phyloP scores from a whole-genome alignment of 2,329 filamentous ascomycete species.

The Blumeriella jaapii region DNA sequence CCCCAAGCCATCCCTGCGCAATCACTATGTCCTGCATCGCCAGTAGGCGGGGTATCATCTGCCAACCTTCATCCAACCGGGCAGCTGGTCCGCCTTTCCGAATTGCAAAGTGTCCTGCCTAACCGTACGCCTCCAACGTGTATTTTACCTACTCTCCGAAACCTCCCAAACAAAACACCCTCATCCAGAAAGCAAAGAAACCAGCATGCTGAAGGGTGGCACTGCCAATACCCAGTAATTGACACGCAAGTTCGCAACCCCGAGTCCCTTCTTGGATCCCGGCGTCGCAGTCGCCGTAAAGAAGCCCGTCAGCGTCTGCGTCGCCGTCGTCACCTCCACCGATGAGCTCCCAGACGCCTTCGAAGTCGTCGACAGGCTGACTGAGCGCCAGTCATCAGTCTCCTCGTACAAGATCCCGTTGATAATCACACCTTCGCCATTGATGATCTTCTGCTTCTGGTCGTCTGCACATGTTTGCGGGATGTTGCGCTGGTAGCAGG shows the following conservation, averaged over 20 bases:
- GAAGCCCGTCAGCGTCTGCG: conserved; percentile 25
- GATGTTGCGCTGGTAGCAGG: conserved; percentile 51
- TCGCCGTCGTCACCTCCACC: conserved; percentile 21
- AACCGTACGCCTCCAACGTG: no score
- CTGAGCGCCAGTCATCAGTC: conserved; percentile 30
- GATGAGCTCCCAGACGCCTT: conserved; percentile 7
- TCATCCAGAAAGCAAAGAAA: neutral
- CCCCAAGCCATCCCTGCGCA: no score
- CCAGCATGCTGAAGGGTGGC: neutral
- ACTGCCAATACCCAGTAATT: neutral
- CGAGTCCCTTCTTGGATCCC: conserved; percentile 18
- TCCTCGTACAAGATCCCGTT: conserved; percentile 44
- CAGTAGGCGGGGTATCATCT: no score
- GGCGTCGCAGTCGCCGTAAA: conserved; percentile 26
- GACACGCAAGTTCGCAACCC: neutral
- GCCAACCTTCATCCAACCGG: no score
- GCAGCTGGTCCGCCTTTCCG: no score
- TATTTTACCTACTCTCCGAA: no score
- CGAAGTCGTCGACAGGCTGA: conserved; percentile 11
- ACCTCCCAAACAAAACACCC: neutral
- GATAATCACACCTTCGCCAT: conserved; percentile 42
- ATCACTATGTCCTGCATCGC: no score
- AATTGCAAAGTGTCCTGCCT: no score
- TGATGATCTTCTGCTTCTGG: conserved; percentile 35
- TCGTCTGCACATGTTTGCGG: conserved; percentile 41